These are phyloP conservation scores for Physcomitrium patens DNA, from an alignment of 225 moss, liverwort and hornwort genomes.

Conservation along the genomic window DNA sequence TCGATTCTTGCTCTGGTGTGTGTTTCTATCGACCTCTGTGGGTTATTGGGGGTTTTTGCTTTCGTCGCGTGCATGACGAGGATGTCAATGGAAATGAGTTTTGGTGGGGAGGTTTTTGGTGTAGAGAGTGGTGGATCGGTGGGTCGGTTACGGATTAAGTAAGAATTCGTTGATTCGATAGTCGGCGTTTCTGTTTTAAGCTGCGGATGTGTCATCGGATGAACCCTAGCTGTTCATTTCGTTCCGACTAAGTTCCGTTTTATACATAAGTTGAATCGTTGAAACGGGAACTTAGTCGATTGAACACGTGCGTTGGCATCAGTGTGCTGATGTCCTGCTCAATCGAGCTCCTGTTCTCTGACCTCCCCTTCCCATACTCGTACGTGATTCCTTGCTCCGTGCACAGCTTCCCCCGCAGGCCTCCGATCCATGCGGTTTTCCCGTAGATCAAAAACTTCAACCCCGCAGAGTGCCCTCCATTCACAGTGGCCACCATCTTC, in stretches of 20 bases:
- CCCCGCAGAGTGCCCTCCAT: slow-evolving; percentile 24
- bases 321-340: slow-evolving; percentile 60
- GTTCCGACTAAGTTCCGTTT: too few species aligned
- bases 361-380: slow-evolving; percentile 64
- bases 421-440: slow-evolving; percentile 53
- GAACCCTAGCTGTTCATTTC: too few species aligned
- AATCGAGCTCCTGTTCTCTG: slow-evolving; percentile 51
- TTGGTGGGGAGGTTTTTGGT: not conserved
- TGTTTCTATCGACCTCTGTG: too few species aligned
- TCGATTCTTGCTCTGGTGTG: too few species aligned
- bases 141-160: slow-evolving; percentile 26
- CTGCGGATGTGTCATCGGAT: too few species aligned
- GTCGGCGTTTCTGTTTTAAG: not conserved
- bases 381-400: slow-evolving; percentile 40
- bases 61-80: not conserved
- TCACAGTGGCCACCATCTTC: slow-evolving; percentile 47
- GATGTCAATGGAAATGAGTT: not conserved
- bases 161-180: slow-evolving; percentile 1
- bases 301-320: slow-evolving; percentile 76
- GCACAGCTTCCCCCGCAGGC: slow-evolving; percentile 44
- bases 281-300: too few species aligned
- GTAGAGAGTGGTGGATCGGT: not conserved
- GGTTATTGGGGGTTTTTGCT: too few species aligned
- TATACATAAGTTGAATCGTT: too few species aligned
- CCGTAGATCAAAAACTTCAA: slow-evolving; percentile 70